A percentile compares a stretch with the other conserved stretches of the same genome.
Evolutionary conservation across 2,329 filamentous ascomycete genomes (phyloP).

Genomic region (Xylariaceae sp.): DNA sequence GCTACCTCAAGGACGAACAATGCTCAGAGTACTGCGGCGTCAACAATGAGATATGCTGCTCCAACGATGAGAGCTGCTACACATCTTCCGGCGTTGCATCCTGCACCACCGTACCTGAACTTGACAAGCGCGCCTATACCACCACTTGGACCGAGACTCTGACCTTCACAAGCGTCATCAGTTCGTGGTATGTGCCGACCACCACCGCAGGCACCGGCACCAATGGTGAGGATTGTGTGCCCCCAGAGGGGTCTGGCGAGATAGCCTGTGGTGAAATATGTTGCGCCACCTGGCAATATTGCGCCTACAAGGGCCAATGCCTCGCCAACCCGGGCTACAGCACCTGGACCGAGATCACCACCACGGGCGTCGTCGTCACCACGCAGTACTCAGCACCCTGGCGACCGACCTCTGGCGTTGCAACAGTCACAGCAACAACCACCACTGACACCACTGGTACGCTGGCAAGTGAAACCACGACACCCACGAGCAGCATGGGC

Average conservation of each 20-base stretch:
- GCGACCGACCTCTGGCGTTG: constrained; percentile 50
- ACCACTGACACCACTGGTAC: constrained; percentile 51
- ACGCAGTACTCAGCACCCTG: constrained; percentile 51
- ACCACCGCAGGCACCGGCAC: constrained; percentile 34
- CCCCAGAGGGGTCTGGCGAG: constrained; percentile 46
- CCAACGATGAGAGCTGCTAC: constrained; percentile 45
- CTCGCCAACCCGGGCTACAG: constrained; percentile 47
- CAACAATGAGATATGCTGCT: constrained; percentile 54
- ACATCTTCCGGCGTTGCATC: constrained; percentile 48
- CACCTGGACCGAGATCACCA: constrained; percentile 39
- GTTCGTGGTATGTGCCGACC: constrained; percentile 44
- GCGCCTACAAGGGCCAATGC: constrained; percentile 57
- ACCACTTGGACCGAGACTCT: constrained; percentile 59
- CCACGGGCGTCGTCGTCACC: constrained; percentile 43
- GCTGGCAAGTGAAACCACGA: constrained; percentile 43
- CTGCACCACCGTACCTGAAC: constrained; percentile 32
- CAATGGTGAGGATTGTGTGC: constrained; percentile 46
- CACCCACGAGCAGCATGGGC: constrained; percentile 45
- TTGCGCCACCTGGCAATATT: constrained; percentile 68
- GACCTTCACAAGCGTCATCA: constrained; percentile 57
- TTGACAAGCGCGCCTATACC: constrained; percentile 38
- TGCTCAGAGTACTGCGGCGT: constrained; percentile 53
- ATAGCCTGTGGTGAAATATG: constrained; percentile 65
- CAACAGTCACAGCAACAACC: constrained; percentile 45
- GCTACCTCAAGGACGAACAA: constrained; percentile 46